Evolutionary conservation across 2,329 filamentous ascomycete genomes (phyloP).

Genomic region (Fusarium domesticum): DNA sequence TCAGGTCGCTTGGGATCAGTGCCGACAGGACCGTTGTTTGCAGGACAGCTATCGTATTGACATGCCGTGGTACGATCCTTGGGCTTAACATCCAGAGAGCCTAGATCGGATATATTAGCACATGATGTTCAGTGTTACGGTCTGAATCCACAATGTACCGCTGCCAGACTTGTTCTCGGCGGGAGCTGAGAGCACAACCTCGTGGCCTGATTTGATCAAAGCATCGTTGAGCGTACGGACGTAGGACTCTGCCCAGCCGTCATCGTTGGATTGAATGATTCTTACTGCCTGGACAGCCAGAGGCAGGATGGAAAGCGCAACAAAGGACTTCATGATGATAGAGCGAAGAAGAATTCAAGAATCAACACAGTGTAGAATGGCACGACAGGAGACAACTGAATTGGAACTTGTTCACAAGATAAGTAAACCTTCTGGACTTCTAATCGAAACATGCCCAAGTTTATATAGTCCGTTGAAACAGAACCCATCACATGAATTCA

Average conservation of each 20-base stretch:
- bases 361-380: background rate
- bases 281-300: conserved; percentile 40
- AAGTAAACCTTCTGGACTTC: background rate
- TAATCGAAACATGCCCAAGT: background rate
- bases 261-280: conserved; percentile 66
- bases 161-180: conserved; percentile 64
- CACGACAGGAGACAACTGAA: background rate
- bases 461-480: conserved; percentile 12
- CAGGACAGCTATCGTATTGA: conserved; percentile 59
- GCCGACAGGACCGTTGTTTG: conserved; percentile 54
- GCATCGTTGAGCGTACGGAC: conserved; percentile 57
- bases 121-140: conserved; percentile 4
- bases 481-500: conserved; percentile 13
- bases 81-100: conserved; percentile 49
- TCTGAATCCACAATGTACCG: conserved; percentile 38
- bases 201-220: conserved; percentile 54
- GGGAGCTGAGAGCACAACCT: conserved; percentile 62
- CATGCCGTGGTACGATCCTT: conserved; percentile 49
- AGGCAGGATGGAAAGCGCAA: conserved; percentile 22
- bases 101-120: conserved; percentile 33
- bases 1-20: conserved; percentile 45
- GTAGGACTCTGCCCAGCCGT: conserved; percentile 71
- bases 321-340: conserved; percentile 26
- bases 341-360: conserved; percentile 1
- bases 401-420: background rate